Evolutionary conservation across 1,139 yeast species (phyloP), one percentile per base, ranked within the genome.

Genomic region (Yamadazyma blattariae): DNA sequence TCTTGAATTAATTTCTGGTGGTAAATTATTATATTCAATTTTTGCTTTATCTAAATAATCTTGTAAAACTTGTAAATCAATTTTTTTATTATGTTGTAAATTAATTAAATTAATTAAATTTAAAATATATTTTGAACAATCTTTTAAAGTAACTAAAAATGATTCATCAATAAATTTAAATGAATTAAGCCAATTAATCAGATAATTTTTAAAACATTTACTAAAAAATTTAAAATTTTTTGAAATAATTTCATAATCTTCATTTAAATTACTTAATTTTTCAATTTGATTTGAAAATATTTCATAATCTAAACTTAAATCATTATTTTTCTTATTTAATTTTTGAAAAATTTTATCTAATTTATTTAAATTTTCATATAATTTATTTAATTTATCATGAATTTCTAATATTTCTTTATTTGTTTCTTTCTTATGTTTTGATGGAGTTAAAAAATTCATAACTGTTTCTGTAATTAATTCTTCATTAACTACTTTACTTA

Each of bases 391-490:
- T 48, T 85, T 78, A 47, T 86, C 95, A 50, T 79, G 82, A 24
- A 90, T 88, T 48, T 87, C 96, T 38, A 82, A 67, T 47, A 90
- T 87, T 46, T 88, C 96, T 44, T 82, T 81, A 47, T 77, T 79
- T 38, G 79, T 77, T 47, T 84, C 94, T 24, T 79, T 71, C 49
- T 81, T 81, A 46, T 70, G 74, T 48, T 70, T 70, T 7, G 88
- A 79, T 12, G 89, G 81, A 35, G 94, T 82, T 51, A 92, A 85
- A 20, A 95, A 95, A 54, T 92, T 92, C 82, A 92, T 83, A 26
- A 92, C 79, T 1, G 87, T 83, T 53, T 92, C 98, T 0, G 96
- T 82, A 15, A 85, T 61, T 7, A 82, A 67, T 33, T 84, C 94
- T 42, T 82, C 71, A 41, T 70, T 70, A 21, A 70, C 75, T 5